Percentiles rank a stretch among this genome's conserved stretches.
phyloP scores from a whole-genome alignment of 2,329 filamentous ascomycete species.

The Neonectria faginata region DNA sequence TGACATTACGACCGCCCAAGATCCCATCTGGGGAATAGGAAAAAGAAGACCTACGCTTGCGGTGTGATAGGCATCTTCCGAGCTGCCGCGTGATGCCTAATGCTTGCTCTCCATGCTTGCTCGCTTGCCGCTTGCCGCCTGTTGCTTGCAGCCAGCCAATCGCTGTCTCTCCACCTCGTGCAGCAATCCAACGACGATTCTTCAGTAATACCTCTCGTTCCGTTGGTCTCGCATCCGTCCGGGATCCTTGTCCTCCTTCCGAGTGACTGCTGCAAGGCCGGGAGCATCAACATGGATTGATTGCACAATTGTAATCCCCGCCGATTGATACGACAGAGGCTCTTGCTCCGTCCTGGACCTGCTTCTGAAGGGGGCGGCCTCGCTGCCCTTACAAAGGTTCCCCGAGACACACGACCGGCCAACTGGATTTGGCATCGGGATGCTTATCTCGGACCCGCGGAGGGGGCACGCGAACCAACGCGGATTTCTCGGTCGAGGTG shows the following conservation, averaged over 20 bases:
- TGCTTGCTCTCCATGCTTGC: not conserved
- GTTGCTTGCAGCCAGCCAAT: slow-evolving; percentile 31
- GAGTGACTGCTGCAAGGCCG: slow-evolving; percentile 17
- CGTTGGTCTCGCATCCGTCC: slow-evolving; percentile 29
- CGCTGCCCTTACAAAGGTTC: slow-evolving; percentile 19
- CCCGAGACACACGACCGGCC: not conserved
- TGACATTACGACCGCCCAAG: too few species aligned
- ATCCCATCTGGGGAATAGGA: not conserved
- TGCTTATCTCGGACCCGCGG: slow-evolving; percentile 8
- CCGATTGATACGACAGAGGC: slow-evolving; percentile 1
- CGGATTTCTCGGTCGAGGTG: not conserved
- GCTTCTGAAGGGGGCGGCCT: slow-evolving; percentile 9
- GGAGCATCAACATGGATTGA: slow-evolving; percentile 9
- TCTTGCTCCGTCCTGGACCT: slow-evolving; percentile 15
- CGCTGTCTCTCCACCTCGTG: slow-evolving; percentile 4
- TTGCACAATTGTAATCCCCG: slow-evolving; percentile 1
- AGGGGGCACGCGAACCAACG: not conserved
- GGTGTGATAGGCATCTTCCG: slow-evolving; percentile 10
- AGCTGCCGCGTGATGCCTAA: slow-evolving; percentile 26
- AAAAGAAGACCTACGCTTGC: not conserved
- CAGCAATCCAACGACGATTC: slow-evolving; percentile 11
- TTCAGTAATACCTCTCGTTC: slow-evolving; percentile 29
- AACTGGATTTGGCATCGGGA: slow-evolving; percentile 12
- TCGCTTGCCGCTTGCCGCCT: not conserved
- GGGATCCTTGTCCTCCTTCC: slow-evolving; percentile 6